A percentile compares a stretch with the other conserved stretches of the same genome.
Evolutionary conservation across 2,329 filamentous ascomycete genomes (phyloP).

Genomic region (Colletotrichum kahawae): DNA sequence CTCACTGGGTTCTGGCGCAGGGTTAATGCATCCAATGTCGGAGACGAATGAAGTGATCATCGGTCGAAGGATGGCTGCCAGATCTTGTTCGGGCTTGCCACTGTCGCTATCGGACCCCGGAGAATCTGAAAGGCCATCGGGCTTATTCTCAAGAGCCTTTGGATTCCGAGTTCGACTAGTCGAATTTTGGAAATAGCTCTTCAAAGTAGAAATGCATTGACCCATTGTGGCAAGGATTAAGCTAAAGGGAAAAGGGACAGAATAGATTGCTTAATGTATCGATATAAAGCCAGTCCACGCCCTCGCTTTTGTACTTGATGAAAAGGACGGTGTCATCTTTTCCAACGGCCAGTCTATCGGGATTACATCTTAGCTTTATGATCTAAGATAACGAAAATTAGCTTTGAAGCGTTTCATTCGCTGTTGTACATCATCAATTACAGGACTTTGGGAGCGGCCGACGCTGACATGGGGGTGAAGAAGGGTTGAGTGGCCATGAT

Average conservation of each 20-base stretch:
- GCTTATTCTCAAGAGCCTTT: neutral
- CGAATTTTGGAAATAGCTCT: neutral
- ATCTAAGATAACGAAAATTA: neutral
- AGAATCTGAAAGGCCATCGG: neutral
- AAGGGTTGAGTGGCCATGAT: neutral
- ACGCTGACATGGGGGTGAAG: neutral
- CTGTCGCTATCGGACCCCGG: neutral
- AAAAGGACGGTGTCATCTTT: neutral
- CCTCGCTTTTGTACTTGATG: neutral
- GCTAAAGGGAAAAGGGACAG: accelerated
- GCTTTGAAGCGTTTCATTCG: neutral
- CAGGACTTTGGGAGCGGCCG: neutral
- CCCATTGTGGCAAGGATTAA: neutral
- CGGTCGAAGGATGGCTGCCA: neutral
- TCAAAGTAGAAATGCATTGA: neutral
- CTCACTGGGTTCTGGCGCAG: neutral
- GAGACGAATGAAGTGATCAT: neutral
- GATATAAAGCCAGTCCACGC: neutral
- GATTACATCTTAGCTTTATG: neutral
- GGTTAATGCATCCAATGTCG: neutral
- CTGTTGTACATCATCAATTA: neutral
- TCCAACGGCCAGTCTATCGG: neutral
- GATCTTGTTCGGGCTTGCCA: neutral
- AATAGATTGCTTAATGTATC: neutral
- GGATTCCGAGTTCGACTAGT: neutral